Evolutionary conservation across 192 early-diverging fungal genomes (phyloP), one percentile per base, ranked within the genome.

Genomic region (Linderina pennispora): DNA sequence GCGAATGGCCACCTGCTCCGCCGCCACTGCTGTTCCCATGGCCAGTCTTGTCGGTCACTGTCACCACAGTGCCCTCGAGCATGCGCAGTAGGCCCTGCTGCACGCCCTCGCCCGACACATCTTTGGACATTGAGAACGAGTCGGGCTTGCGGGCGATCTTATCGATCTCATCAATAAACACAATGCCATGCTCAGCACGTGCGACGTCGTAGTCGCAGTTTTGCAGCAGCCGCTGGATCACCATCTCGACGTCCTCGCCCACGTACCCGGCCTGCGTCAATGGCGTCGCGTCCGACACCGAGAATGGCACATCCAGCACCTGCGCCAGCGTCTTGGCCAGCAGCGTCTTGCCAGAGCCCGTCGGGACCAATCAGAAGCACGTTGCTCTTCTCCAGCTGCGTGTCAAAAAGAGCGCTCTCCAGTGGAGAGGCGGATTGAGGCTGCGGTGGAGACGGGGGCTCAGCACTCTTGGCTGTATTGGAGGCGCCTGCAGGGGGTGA

Each of bases 101-200:
- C 17, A 93, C 91, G n/a, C 91, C 91, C 58, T 93, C 91, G 46
- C 91, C 91, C 14, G 88, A 89, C 0, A 93, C 91, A 58, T 93
- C 91, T 39, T 84, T 85, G 11, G 86, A 84, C 28, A 83, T 77
- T 1, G 80, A 79, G 48, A 77, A 74, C 1, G 82, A 63, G 55
- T 92, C 89, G 0, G 85, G 79, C 41, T 86, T 75, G 41, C 84
- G 72, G 6, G 91, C 81, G 45, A 93, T 87, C 68, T 93, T 93
- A 75, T 93, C 91, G 45, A 93, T 89, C 58, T 93, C 91, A 48
- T 93, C 91, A 45, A 93, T 90, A 75, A 91, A 93, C 15, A 93
- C 81, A 40, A 93, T 89, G 0, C 91, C 91, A 10, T 80, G 78
- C 54, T 93, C 85, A 5, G 91, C 91, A 18, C 80, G 80, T 23